Percentiles rank a stretch among this genome's conserved stretches.
Conservation (phyloP, 495 filamentous ascomycete genomes). For the Penicillium nucicola region DNA sequence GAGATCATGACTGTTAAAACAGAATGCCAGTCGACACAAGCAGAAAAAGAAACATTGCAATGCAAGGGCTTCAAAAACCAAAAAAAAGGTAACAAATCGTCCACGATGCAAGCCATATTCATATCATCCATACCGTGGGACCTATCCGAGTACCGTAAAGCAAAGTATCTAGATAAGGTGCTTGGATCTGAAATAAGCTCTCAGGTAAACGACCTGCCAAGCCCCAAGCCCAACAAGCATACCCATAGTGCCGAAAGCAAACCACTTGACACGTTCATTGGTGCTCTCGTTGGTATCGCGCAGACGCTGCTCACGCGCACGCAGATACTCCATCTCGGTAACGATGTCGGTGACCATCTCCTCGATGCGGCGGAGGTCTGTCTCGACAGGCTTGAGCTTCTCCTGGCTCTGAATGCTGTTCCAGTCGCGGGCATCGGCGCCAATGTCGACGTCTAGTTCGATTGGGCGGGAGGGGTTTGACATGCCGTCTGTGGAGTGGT, state of each 20-base stretch:
- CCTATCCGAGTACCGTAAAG: neutral
- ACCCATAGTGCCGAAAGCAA: conserved; percentile 91
- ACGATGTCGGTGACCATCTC: conserved; percentile 82
- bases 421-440: conserved; percentile 98
- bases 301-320: conserved; percentile 86
- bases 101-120: conserved; percentile 13
- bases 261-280: conserved; percentile 98
- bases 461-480: conserved; percentile 70
- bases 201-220: conserved; percentile 96
- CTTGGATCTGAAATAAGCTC: conserved; percentile 95
- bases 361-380: conserved; percentile 89
- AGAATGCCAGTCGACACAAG: conserved; percentile 34
- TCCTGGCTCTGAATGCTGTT: conserved; percentile 91
- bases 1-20: conserved; percentile 39
- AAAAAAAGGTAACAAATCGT: conserved; percentile 10
- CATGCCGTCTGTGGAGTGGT: conserved; percentile 24
- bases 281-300: conserved; percentile 99
- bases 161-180: conserved; percentile 66
- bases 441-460: conserved; percentile 98
- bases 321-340: conserved; percentile 87
- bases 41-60: conserved; percentile 15
- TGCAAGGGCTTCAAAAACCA: conserved; percentile 24
- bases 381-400: conserved; percentile 97
- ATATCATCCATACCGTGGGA: neutral
- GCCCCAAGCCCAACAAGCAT: conserved; percentile 86